Percentiles rank a stretch among this genome's conserved stretches.
Evolutionary conservation across 2,329 filamentous ascomycete species (phyloP).

Genomic region (Colletotrichum tofieldiae): DNA sequence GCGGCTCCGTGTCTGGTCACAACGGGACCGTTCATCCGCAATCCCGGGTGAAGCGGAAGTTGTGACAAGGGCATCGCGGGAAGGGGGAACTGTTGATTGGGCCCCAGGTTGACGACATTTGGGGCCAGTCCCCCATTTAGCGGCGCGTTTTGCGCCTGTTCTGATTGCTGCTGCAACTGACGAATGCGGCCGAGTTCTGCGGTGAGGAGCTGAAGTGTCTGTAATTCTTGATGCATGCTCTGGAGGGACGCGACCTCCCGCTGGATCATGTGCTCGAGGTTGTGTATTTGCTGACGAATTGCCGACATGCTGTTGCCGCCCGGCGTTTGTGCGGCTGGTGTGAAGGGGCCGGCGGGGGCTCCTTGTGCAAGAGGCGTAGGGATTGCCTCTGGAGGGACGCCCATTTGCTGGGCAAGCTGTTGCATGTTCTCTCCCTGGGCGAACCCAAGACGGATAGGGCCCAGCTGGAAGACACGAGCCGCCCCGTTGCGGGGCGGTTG

Average conservation of each 20-base stretch:
- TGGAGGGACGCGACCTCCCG: constrained; percentile 77
- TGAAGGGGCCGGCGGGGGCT: constrained; percentile 40
- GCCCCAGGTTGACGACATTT: constrained; percentile 45
- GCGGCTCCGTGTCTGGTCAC: constrained; percentile 65
- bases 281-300: constrained; percentile 73
- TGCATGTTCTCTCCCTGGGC: constrained; percentile 80
- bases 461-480: constrained; percentile 79
- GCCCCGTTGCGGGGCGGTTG: constrained; percentile 53
- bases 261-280: constrained; percentile 78
- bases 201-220: constrained; percentile 77
- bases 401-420: constrained; percentile 77
- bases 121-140: constrained; percentile 17
- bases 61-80: constrained; percentile 35
- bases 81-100: constrained; percentile 41
- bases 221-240: constrained; percentile 76
- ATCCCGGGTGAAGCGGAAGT: constrained; percentile 30
- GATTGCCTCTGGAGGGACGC: constrained; percentile 53
- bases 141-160: constrained; percentile 44
- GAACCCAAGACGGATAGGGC: constrained; percentile 82
- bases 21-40: constrained; percentile 58
- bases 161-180: constrained; percentile 59
- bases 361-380: constrained; percentile 39
- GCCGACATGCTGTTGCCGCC: constrained; percentile 56
- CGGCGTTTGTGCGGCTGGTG: constrained; percentile 43
- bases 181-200: constrained; percentile 78